Base-by-base conservation (phyloP, 2,329 filamentous ascomycete genomes). In the Microdochium bolleyi region DNA sequence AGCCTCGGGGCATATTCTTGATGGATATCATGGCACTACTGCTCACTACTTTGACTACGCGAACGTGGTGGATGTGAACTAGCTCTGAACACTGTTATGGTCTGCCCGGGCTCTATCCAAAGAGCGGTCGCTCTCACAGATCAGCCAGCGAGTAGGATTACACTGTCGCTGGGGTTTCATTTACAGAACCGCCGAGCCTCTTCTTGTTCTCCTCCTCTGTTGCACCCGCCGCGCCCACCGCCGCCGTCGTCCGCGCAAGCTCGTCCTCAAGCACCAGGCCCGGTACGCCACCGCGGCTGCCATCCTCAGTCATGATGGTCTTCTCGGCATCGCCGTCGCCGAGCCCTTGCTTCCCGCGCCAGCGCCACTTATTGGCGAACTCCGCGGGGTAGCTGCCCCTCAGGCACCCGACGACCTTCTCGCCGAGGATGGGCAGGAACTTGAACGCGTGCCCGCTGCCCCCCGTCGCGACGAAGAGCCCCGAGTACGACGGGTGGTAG, bases 401-500 rank as follows among this genome's bases (percentile, higher is more conserved):
- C 53, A 87, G 69, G 53, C 77, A 76, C 57, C 83, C 81, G 1
- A 76, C 75, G 32, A 86, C 73, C 62, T 80, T 80, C 27, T 83
- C 78, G 9, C 84, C 84, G 13, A 88, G 69, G 4, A 87, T 77
- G 0, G 84, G 84, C 52, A 87, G 66, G 65, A 88, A 88, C 66
- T 88, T 88, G 73, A 84, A 88, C 4, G 70, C 84, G 63, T 86
- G 83, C 2, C 83, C 82, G 57, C 80, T 84, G 51, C 82, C 83
- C 2, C 81, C 83, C 0, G 81, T 84, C 0, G 80, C 80, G 24
- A 86, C 60, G 60, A 86, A 85, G 3, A 85, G 67, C 14, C 77
- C 75, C 53, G 74, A 64, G 67, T 80, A 80, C 16, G 73, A 68
- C 0, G 87, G 86, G 61, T 89, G 85, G 66, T 84, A 83, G 61